phyloP scores from a whole-genome alignment of 2,329 filamentous ascomycete genomes.

The Calonectria pauciramosa region DNA sequence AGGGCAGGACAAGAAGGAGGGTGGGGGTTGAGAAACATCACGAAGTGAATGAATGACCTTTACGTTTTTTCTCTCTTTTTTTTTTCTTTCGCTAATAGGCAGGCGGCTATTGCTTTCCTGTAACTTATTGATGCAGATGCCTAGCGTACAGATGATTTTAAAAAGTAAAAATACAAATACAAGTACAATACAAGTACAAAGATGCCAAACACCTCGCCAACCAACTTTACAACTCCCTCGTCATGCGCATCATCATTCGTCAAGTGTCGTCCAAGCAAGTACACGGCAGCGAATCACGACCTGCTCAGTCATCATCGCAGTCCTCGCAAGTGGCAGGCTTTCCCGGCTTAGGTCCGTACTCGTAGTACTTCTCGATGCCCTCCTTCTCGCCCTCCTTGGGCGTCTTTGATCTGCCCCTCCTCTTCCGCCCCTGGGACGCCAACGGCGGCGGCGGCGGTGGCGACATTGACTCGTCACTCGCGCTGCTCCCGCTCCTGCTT shows the following conservation, averaged over 20 bases:
- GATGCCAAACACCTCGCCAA: background rate
- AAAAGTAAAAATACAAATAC: background rate
- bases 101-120: background rate
- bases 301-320: background rate
- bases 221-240: background rate
- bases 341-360: constrained; percentile 18
- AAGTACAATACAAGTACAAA: too few relatives aligned
- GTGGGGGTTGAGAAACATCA: background rate
- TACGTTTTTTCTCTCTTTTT: background rate
- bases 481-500: background rate
- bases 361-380: constrained; percentile 25
- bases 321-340: constrained; percentile 3
- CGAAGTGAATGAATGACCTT: background rate
- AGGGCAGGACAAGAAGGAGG: background rate
- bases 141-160: background rate
- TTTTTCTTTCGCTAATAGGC: too few relatives aligned
- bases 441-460: background rate
- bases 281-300: background rate
- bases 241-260: background rate
- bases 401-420: constrained; percentile 2
- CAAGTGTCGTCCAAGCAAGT: too few relatives aligned
- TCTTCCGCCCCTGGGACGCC: constrained; percentile 7
- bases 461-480: background rate
- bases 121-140: background rate
- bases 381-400: background rate